Conservation (phyloP, 2,329 filamentous ascomycete species). For the Botryotinia convoluta region DNA sequence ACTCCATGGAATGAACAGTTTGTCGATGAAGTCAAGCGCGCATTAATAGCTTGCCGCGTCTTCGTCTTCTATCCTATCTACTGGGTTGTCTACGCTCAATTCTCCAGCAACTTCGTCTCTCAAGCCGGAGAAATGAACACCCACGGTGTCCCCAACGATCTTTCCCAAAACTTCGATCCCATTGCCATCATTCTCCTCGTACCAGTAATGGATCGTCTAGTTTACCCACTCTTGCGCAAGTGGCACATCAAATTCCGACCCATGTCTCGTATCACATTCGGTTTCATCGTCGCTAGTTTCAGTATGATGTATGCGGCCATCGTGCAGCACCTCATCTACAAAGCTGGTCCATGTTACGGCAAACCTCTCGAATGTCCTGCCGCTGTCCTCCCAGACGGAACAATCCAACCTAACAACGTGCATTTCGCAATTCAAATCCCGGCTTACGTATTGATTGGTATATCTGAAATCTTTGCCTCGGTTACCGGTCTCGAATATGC, state of each 20-base stretch:
- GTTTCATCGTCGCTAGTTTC: slow-evolving; percentile 49
- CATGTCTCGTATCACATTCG: slow-evolving; percentile 56
- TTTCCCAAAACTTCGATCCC: slow-evolving; percentile 59
- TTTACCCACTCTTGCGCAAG: slow-evolving; percentile 57
- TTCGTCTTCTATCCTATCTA: slow-evolving; percentile 61
- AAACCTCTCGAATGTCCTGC: slow-evolving; percentile 33
- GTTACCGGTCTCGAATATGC: slow-evolving; percentile 70
- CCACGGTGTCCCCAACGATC: slow-evolving; percentile 56
- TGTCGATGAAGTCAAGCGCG: slow-evolving; percentile 47
- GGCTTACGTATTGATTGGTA: slow-evolving; percentile 48
- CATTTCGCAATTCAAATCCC: slow-evolving; percentile 47
- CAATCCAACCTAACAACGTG: slow-evolving; percentile 27
- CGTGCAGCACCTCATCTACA: slow-evolving; percentile 52
- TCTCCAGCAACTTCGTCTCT: slow-evolving; percentile 58
- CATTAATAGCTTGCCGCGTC: slow-evolving; percentile 54
- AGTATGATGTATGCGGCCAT: slow-evolving; percentile 19
- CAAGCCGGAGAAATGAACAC: slow-evolving; percentile 55
- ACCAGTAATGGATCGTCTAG: slow-evolving; percentile 49
- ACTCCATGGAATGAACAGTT: slow-evolving; percentile 47
- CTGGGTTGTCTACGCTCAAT: slow-evolving; percentile 43
- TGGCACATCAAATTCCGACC: slow-evolving; percentile 56
- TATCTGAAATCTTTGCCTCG: slow-evolving; percentile 57
- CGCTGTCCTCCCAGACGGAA: not conserved
- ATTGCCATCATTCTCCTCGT: slow-evolving; percentile 57
- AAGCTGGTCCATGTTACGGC: slow-evolving; percentile 56